A percentile compares a stretch with the other conserved stretches of the same genome.
Conservation (phyloP, 495 filamentous ascomycete genomes). For the Pseudotulostoma volvatum region DNA sequence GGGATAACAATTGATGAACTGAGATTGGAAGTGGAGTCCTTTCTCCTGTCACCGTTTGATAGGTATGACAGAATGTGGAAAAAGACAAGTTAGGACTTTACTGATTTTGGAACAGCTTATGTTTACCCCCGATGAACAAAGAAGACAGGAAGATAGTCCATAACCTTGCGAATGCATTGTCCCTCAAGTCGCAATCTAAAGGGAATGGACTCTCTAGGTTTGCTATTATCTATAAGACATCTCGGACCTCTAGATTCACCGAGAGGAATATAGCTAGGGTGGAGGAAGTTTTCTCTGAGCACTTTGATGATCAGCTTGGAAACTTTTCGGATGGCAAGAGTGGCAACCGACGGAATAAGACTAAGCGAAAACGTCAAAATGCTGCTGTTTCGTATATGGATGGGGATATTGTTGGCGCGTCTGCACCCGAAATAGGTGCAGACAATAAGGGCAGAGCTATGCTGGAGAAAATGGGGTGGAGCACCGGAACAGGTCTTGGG, state of each 20-base stretch:
- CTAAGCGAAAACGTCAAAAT: conserved; percentile 22
- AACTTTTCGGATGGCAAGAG: background rate
- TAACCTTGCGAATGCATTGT: conserved; percentile 49
- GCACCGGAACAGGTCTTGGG: conserved; percentile 72
- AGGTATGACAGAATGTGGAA: too few relatives aligned
- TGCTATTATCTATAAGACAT: conserved; percentile 61
- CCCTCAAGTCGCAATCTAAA: conserved; percentile 66
- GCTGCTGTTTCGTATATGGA: conserved; percentile 49
- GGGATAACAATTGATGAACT: conserved; percentile 60
- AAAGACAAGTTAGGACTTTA: too few relatives aligned
- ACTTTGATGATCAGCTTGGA: conserved; percentile 1
- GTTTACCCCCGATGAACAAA: conserved; percentile 75
- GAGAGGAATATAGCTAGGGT: conserved; percentile 25
- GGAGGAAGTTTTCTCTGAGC: conserved; percentile 17
- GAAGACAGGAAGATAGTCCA: conserved; percentile 60
- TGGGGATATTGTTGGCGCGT: conserved; percentile 77
- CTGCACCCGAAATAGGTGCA: conserved; percentile 64
- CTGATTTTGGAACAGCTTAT: conserved; percentile 36
- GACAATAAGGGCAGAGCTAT: conserved; percentile 77
- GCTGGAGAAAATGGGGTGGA: conserved; percentile 98
- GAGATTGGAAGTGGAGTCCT: conserved; percentile 50
- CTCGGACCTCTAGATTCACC: conserved; percentile 37
- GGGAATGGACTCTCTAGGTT: conserved; percentile 61
- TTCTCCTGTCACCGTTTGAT: conserved; percentile 45
- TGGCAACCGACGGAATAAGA: conserved; percentile 5